A percentile compares a stretch with the other conserved stretches of the same genome.
These are phyloP conservation scores for Candida krabiensis DNA, from an alignment of 805 yeast species.

Conservation along the genomic window DNA sequence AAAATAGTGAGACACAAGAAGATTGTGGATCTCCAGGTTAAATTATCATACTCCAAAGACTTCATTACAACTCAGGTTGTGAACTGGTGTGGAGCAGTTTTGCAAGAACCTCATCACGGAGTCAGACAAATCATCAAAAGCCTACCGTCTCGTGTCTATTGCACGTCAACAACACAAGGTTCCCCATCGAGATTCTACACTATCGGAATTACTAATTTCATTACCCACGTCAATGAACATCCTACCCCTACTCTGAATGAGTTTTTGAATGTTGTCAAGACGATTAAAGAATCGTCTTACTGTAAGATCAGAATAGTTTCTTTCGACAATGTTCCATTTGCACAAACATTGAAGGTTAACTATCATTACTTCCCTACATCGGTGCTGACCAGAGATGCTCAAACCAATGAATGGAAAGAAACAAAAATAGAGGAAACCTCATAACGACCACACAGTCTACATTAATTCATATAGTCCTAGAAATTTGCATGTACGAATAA, in stretches of 20 bases:
- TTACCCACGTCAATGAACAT: conserved; percentile 82
- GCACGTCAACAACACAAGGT: conserved; percentile 71
- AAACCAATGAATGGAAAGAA: conserved; percentile 54
- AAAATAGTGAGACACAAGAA: conserved; percentile 71
- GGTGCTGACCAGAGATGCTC: conserved; percentile 51
- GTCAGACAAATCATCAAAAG: conserved; percentile 79
- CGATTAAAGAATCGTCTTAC: conserved; percentile 76
- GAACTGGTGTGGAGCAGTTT: conserved; percentile 78
- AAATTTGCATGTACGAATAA: no score
- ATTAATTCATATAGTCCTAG: no score
- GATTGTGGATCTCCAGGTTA: conserved; percentile 59
- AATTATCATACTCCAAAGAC: conserved; percentile 59
- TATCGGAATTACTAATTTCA: conserved; percentile 75
- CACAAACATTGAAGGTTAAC: conserved; percentile 81
- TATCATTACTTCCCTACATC: conserved; percentile 85
- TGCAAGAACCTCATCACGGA: conserved; percentile 91
- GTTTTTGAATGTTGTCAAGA: conserved; percentile 64
- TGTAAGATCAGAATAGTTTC: conserved; percentile 79
- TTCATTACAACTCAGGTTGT: conserved; percentile 66
- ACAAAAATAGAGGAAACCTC: conserved; percentile 43
- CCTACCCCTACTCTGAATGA: conserved; percentile 69
- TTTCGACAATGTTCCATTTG: conserved; percentile 84
- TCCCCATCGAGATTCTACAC: conserved; percentile 87
- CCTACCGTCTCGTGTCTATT: conserved; percentile 82
- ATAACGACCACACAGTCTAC: no score